These are phyloP conservation scores for Kodamaea kakaduensis DNA, from an alignment of 805 yeast species.

Conservation along the genomic window DNA sequence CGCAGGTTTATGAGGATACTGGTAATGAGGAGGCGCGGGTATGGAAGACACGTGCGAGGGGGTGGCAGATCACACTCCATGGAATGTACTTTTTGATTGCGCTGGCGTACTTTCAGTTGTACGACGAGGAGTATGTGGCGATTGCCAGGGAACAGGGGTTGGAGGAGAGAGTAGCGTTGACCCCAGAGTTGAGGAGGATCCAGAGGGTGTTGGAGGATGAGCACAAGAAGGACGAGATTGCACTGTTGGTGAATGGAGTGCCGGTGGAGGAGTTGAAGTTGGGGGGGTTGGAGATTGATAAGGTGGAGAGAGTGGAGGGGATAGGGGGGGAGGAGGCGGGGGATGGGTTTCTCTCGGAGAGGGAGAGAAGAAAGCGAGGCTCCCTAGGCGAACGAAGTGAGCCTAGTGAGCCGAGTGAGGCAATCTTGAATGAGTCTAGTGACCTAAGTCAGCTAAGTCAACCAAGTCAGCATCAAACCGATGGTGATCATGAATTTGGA, in stretches of 20 bases:
- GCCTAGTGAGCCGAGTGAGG: no score
- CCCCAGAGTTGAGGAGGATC: slow-evolving; percentile 8
- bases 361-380: no score
- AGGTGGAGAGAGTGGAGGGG: not conserved
- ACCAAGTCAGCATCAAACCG: no score
- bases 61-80: slow-evolving; percentile 62
- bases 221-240: slow-evolving; percentile 17
- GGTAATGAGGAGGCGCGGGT: slow-evolving; percentile 5
- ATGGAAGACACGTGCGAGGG: slow-evolving; percentile 33
- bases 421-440: no score
- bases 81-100: slow-evolving; percentile 76
- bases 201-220: slow-evolving; percentile 10
- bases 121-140: slow-evolving; percentile 31
- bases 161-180: slow-evolving; percentile 1
- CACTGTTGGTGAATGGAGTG: slow-evolving; percentile 20
- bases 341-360: no score
- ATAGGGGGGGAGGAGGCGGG: no score
- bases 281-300: slow-evolving; percentile 3
- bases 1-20: slow-evolving; percentile 12
- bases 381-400: no score
- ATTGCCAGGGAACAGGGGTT: slow-evolving; percentile 18
- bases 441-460: no score
- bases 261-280: slow-evolving; percentile 10
- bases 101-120: slow-evolving; percentile 59
- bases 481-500: no score